Conservation (phyloP, 225 moss, liverwort and hornwort species). For the Bryoerythrophyllum caledonicum region DNA sequence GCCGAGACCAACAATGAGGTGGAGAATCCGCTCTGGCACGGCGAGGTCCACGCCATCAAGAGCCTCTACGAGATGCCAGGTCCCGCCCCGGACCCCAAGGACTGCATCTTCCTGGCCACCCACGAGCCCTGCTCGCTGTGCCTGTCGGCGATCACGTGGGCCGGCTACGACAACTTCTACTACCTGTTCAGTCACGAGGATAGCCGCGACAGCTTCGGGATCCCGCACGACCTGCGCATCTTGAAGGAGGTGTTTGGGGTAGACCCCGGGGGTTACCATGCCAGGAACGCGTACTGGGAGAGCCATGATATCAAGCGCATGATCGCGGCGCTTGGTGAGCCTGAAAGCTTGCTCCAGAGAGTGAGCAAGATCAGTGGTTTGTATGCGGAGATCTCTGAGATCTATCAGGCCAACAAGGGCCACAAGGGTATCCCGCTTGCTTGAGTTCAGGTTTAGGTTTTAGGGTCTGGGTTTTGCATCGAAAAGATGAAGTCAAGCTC, state of each 20-base stretch:
- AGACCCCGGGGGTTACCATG: neutral
- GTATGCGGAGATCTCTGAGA: neutral
- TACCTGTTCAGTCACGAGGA: slow-evolving; percentile 17
- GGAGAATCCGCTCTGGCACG: slow-evolving; percentile 21
- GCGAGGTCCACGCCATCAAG: slow-evolving; percentile 23
- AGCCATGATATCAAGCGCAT: slow-evolving; percentile 3
- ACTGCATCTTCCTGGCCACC: slow-evolving; percentile 16
- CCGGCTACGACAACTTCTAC: slow-evolving; percentile 12
- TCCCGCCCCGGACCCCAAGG: neutral
- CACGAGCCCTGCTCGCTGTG: slow-evolving; percentile 23
- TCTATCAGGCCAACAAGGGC: slow-evolving; percentile 19
- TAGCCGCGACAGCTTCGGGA: slow-evolving; percentile 13
- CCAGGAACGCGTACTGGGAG: slow-evolving; percentile 10
- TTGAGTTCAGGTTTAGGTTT: neutral
- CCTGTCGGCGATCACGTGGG: slow-evolving; percentile 22
- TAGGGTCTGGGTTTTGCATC: neutral
- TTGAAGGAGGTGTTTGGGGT: slow-evolving; percentile 15
- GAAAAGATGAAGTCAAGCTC: neutral
- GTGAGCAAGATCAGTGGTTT: neutral
- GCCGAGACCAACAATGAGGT: slow-evolving; percentile 21
- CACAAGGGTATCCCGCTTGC: slow-evolving; percentile 20
- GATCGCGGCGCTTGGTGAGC: neutral
- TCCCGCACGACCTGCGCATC: slow-evolving; percentile 11
- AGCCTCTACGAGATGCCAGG: neutral
- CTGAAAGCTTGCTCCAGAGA: neutral